Evolutionary conservation across 345 rosid genomes (phyloP), one percentile per base, ranked within the genome.

Genomic region (Lumnitzera littorea): DNA sequence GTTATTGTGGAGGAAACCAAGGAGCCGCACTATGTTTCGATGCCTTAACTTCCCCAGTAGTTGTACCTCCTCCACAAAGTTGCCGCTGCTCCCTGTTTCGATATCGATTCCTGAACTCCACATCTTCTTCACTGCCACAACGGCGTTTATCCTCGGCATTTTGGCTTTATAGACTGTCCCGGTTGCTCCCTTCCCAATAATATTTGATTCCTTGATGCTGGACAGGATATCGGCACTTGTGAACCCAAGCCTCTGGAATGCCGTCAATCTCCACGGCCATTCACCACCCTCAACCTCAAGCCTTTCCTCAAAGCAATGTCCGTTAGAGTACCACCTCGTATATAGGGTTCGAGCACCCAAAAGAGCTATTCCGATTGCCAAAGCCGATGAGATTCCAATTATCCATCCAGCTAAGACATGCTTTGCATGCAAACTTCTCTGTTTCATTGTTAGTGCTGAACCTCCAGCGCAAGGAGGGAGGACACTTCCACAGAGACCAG

Each of bases 261-360:
- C 97, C 84, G 80, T 74, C 50, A 89, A 56, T 70, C 85, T 82
- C 99, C 99, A 94, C 2, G 99, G 96, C 96, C 99, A 94, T 61
- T 84, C 87, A 57, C 78, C 82, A 2, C 58, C 72, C 24, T 85
- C 82, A 61, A 67, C 72, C 50, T 74, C 84, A 9, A 73, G 71
- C 58, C 70, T 71, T 58, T 78, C 87, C 57, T 71, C 77, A 9
- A 80, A 75, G 74, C 87, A 83, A 69, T 78, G 70, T 48, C 89
- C 83, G 50, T 68, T 66, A 0, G 80, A 56, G 46, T 80, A 70
- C 90, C 88, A 81, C 67, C 66, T 82, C 55, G 76, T 81, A 60
- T 84, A 85, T 23, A 85, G 51, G 51, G 63, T 62, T 53, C 82
- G 62, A 29, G 72, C 72, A 23, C 70, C 65, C n/a, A 84, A 62